Conservation (phyloP, 2,329 filamentous ascomycete species). For the Parasarocladium wereldwijsianum region DNA sequence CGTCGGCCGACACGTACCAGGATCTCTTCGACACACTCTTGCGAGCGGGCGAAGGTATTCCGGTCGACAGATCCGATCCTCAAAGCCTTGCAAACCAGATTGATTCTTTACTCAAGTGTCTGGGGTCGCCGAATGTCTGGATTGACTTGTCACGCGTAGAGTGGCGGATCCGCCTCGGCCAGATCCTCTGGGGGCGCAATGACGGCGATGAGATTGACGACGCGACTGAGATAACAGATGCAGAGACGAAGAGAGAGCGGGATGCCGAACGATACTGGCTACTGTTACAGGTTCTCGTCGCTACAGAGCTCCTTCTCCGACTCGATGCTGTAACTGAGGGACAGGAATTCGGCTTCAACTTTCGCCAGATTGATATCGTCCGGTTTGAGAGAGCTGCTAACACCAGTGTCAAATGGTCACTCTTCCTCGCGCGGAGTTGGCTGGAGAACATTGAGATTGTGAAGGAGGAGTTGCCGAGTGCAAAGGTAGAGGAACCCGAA, state of each 20-base stretch:
- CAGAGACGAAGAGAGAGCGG: conserved; percentile 31
- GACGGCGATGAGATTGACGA: conserved; percentile 38
- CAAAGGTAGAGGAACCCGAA: conserved; percentile 8
- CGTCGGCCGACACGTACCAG: conserved; percentile 43
- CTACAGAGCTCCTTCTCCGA: conserved; percentile 50
- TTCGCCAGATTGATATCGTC: conserved; percentile 38
- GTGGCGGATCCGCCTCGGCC: conserved; percentile 59
- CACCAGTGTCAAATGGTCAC: conserved; percentile 49
- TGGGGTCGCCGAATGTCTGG: conserved; percentile 54
- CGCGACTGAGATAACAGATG: conserved; percentile 34
- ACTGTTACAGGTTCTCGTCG: conserved; percentile 47
- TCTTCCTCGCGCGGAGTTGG: conserved; percentile 50
- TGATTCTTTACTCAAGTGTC: conserved; percentile 48
- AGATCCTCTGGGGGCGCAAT: conserved; percentile 50
- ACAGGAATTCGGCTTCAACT: conserved; percentile 28
- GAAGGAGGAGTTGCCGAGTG: conserved; percentile 19
- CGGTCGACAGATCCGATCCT: conserved; percentile 42
- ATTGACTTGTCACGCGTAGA: conserved; percentile 61
- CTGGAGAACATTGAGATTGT: conserved; percentile 51
- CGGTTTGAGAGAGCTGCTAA: conserved; percentile 49
- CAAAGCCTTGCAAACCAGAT: conserved; percentile 57
- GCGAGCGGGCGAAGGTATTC: conserved; percentile 34
- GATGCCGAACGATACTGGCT: conserved; percentile 53
- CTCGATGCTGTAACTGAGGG: conserved; percentile 48
- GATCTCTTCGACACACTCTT: conserved; percentile 47